phyloP scores from a whole-genome alignment of 2,329 filamentous ascomycete genomes.

The Botrytis tulipae region DNA sequence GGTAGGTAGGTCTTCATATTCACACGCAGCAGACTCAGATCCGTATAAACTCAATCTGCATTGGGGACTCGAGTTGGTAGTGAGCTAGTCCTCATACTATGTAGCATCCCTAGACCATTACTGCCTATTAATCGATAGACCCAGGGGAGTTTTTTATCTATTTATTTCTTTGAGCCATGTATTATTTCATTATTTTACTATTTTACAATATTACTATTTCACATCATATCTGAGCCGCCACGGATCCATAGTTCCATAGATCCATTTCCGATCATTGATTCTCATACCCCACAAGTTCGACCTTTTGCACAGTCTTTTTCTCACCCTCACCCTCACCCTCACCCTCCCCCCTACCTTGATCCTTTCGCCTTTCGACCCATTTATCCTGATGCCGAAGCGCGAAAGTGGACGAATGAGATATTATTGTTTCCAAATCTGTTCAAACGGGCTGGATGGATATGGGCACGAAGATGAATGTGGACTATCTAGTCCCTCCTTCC shows the following conservation, averaged over 20 bases:
- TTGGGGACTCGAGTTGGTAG: neutral
- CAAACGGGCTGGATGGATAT: neutral
- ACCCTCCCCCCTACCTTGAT: neutral
- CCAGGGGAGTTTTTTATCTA: neutral
- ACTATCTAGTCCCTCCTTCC: neutral
- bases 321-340: neutral
- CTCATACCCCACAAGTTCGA: constrained; percentile 33
- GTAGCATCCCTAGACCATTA: neutral
- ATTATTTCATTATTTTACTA: neutral
- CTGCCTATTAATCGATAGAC: neutral
- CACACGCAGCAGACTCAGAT: neutral
- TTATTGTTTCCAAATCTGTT: neutral
- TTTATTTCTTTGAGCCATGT: neutral
- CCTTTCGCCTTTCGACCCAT: neutral
- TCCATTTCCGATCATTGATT: neutral
- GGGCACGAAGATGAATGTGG: neutral
- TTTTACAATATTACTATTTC: neutral
- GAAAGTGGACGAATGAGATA: neutral
- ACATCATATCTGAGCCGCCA: constrained; percentile 11
- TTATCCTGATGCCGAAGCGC: constrained; percentile 13
- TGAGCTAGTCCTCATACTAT: neutral
- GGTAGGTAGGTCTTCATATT: neutral
- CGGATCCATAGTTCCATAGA: constrained; percentile 4
- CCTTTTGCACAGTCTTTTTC: neutral
- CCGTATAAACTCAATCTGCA: neutral